A percentile compares a stretch with the other conserved stretches of the same genome.
Evolutionary conservation across 2,329 filamentous ascomycete genomes (phyloP).

Genomic region (Hirsutella thompsonii): DNA sequence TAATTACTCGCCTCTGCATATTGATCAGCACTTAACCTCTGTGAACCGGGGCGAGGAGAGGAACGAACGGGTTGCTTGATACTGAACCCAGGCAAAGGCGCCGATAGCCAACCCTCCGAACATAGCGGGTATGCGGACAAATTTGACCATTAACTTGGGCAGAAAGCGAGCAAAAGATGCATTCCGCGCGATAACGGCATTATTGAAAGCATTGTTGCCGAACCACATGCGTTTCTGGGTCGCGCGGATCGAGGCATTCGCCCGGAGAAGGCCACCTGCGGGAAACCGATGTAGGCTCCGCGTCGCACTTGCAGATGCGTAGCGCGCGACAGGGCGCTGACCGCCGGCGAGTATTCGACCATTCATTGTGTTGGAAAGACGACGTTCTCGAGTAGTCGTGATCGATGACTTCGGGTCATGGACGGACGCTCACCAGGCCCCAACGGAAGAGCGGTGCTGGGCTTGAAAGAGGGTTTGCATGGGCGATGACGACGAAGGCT

Average conservation of each 20-base stretch:
- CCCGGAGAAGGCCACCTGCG: conserved; percentile 55
- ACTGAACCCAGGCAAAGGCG: conserved; percentile 84
- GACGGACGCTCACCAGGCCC: neutral
- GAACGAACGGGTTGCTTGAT: conserved; percentile 74
- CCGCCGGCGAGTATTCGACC: conserved; percentile 49
- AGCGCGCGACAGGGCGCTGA: conserved; percentile 53
- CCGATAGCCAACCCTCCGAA: conserved; percentile 83
- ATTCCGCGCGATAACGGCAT: conserved; percentile 53
- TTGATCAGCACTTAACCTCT: no score
- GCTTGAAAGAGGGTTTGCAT: neutral
- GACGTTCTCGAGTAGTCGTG: neutral
- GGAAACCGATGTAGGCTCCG: conserved; percentile 56
- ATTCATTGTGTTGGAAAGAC: conserved; percentile 16
- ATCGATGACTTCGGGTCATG: neutral
- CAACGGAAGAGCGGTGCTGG: neutral
- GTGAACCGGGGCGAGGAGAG: no score
- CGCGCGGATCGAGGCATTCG: conserved; percentile 49
- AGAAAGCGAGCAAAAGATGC: conserved; percentile 54
- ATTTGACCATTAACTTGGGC: conserved; percentile 83
- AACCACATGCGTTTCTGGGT: conserved; percentile 59
- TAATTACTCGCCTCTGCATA: conserved; percentile 34
- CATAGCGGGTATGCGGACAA: conserved; percentile 76
- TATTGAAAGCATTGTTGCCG: conserved; percentile 74
- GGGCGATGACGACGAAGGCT: neutral
- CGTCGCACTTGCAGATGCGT: conserved; percentile 37